Percentiles rank a stretch among this genome's conserved stretches.
phyloP scores from a whole-genome alignment of 345 rosid species.

The Pistacia atlantica region DNA sequence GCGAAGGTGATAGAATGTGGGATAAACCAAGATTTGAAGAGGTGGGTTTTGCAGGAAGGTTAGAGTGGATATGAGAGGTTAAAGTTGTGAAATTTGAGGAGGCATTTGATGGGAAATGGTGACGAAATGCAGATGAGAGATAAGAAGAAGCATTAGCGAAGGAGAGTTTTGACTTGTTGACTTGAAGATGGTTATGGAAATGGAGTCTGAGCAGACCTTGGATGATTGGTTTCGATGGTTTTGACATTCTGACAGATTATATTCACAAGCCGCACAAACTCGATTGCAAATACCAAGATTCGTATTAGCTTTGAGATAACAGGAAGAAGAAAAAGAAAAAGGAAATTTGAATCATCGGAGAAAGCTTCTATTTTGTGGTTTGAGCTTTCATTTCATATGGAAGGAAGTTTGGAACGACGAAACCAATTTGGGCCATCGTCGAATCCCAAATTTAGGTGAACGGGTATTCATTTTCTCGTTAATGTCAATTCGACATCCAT shows the following conservation, averaged over 20 bases:
- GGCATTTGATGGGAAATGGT: conserved; percentile 24
- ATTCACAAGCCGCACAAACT: conserved; percentile 20
- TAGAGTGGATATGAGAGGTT: conserved; percentile 26
- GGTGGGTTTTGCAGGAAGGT: conserved; percentile 36
- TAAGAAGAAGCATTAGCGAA: not conserved
- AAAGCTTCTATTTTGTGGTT: not conserved
- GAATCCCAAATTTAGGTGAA: not conserved
- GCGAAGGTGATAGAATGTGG: conserved; percentile 27
- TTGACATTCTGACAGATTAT: conserved; percentile 38
- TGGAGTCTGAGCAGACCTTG: conserved; percentile 42
- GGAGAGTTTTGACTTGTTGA: conserved; percentile 29
- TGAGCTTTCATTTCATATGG: not conserved
- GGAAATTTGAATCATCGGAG: not conserved
- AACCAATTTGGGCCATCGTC: not conserved
- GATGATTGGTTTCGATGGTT: conserved; percentile 42
- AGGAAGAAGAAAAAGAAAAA: not conserved
- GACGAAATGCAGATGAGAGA: conserved; percentile 22
- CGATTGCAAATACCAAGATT: not conserved
- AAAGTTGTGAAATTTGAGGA: conserved; percentile 13
- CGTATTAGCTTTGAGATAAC: not conserved
- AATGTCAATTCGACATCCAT: too few relatives aligned
- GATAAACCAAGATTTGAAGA: conserved; percentile 35
- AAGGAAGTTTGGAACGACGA: not conserved
- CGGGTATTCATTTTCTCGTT: not conserved
- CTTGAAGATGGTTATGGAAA: conserved; percentile 23